Conservation (phyloP, 768 basidiomycete species). For the Phylloporus rhodoxanthus region DNA sequence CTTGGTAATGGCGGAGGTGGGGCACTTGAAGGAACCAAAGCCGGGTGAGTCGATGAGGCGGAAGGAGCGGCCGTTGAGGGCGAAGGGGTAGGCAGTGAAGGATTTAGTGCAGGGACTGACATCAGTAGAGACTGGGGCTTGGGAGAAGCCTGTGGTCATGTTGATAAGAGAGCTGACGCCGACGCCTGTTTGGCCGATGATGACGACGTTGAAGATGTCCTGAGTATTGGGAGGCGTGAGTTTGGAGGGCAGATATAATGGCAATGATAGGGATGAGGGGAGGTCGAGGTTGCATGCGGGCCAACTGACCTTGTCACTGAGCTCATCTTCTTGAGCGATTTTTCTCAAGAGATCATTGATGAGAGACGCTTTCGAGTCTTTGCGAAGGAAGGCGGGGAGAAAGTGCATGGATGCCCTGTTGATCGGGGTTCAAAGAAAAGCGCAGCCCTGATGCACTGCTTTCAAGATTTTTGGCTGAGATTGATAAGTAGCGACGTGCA, state of each 20-base stretch:
- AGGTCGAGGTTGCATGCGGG: too few relatives aligned
- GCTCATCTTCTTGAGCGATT: slow-evolving; percentile 17
- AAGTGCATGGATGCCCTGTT: slow-evolving; percentile 16
- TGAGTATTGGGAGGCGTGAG: slow-evolving; percentile 3
- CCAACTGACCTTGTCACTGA: slow-evolving; percentile 20
- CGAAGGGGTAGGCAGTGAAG: slow-evolving; percentile 22
- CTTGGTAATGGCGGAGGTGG: slow-evolving; percentile 20
- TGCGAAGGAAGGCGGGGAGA: slow-evolving; percentile 24
- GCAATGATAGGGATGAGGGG: background rate
- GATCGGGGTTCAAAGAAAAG: slow-evolving; percentile 9
- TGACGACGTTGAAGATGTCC: slow-evolving; percentile 27
- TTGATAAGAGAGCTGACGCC: slow-evolving; percentile 40
- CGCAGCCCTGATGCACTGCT: slow-evolving; percentile 15
- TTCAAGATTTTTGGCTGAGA: background rate
- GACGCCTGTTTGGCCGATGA: slow-evolving; percentile 29
- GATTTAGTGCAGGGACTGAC: slow-evolving; percentile 25
- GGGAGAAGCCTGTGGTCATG: slow-evolving; percentile 23
- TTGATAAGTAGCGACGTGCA: slow-evolving; percentile 2
- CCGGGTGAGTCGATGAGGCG: slow-evolving; percentile 29
- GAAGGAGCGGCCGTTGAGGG: slow-evolving; percentile 24
- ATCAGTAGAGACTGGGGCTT: slow-evolving; percentile 24
- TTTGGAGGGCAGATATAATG: background rate
- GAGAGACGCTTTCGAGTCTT: slow-evolving; percentile 22
- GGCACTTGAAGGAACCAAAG: slow-evolving; percentile 25
- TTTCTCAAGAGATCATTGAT: slow-evolving; percentile 21